phyloP scores from a whole-genome alignment of 495 filamentous ascomycete genomes.

The Bombardia bombarda region DNA sequence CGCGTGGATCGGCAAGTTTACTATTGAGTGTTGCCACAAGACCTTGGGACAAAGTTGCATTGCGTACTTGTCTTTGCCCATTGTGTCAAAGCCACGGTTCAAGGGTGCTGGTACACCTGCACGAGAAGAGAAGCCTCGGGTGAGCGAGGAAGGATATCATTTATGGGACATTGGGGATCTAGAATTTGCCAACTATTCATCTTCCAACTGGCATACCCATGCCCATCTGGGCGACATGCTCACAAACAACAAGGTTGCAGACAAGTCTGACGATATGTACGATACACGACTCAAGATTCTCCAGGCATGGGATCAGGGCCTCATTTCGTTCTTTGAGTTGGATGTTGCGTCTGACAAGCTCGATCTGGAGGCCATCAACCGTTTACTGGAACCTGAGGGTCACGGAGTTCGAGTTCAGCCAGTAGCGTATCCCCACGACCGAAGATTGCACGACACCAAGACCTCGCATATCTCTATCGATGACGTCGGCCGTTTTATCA shows the following conservation, averaged over 20 bases:
- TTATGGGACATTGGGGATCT: constrained; percentile 4
- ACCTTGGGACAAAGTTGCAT: constrained; percentile 11
- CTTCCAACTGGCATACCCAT: constrained; percentile 2
- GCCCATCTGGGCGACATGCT: not conserved
- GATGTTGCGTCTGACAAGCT: not conserved
- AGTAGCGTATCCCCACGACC: not conserved
- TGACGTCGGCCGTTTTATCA: not conserved
- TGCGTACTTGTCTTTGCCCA: constrained; percentile 10
- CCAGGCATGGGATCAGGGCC: not conserved
- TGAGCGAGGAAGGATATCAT: not conserved
- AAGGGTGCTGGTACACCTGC: not conserved
- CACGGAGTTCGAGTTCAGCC: not conserved
- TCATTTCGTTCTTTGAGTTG: not conserved
- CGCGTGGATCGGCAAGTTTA: constrained; percentile 10
- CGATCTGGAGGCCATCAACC: not conserved
- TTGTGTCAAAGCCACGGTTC: constrained; percentile 1
- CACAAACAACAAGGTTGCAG: not conserved
- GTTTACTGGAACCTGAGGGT: not conserved
- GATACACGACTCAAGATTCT: not conserved
- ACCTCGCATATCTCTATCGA: not conserved
- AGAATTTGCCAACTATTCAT: constrained; percentile 4
- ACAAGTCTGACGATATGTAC: not conserved
- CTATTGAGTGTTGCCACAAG: constrained; percentile 6
- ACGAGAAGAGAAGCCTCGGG: not conserved
- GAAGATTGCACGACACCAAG: too few species aligned